Percentiles rank a stretch among this genome's conserved stretches.
Conservation (phyloP, 1,284 basidiomycete genomes). For the Pterulicium gracile region DNA sequence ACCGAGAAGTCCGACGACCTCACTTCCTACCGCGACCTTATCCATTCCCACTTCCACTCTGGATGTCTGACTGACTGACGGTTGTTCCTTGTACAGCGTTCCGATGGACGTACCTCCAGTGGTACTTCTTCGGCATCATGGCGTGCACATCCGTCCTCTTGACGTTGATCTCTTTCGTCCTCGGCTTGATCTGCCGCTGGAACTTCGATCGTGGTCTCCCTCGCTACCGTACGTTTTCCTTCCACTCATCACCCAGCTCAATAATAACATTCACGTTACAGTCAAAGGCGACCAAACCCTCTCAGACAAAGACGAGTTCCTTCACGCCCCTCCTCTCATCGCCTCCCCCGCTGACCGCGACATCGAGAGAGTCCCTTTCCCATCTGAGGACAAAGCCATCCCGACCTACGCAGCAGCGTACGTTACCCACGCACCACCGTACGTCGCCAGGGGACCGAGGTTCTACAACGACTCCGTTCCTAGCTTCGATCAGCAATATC, state of each 20-base stretch:
- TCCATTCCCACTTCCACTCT: too few relatives aligned
- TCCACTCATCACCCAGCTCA: conserved; percentile 4
- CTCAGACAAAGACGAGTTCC: conserved; percentile 29
- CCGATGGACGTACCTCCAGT: conserved; percentile 64
- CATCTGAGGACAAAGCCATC: conserved; percentile 36
- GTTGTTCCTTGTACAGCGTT: conserved; percentile 51
- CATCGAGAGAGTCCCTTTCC: conserved; percentile 58
- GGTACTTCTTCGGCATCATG: conserved; percentile 65
- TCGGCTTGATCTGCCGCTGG: conserved; percentile 54
- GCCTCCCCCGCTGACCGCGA: conserved; percentile 24
- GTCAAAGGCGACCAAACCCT: conserved; percentile 47
- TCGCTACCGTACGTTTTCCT: conserved; percentile 44
- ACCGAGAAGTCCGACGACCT: too few relatives aligned
- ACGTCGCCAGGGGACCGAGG: conserved; percentile 30
- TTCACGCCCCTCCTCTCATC: conserved; percentile 19
- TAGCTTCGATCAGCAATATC: conserved; percentile 26
- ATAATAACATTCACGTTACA: conserved; percentile 17
- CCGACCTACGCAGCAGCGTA: conserved; percentile 46
- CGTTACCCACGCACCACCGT: conserved; percentile 25
- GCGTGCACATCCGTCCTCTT: conserved; percentile 46
- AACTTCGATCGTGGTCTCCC: conserved; percentile 69
- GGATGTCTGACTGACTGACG: too few relatives aligned
- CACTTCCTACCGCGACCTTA: too few relatives aligned
- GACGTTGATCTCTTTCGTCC: conserved; percentile 38
- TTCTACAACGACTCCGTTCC: conserved; percentile 33